Percentiles rank a stretch among this genome's conserved stretches.
Conservation (phyloP, 1,284 basidiomycete species). For the Melampsora abietis-canadensis region DNA sequence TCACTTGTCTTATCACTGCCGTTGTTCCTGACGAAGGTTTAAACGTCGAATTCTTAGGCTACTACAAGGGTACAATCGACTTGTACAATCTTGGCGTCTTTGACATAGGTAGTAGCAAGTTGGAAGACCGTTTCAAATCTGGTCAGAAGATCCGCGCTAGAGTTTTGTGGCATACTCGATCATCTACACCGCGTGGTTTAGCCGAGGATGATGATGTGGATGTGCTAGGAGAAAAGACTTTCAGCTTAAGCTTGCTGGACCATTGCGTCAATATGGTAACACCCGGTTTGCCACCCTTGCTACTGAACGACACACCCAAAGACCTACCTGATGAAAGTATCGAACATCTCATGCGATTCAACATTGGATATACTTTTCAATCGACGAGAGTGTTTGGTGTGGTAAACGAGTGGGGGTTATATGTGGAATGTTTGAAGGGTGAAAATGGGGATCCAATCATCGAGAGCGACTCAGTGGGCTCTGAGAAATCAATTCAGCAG, state of each 20-base stretch:
- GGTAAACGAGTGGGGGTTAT: slow-evolving; percentile 54
- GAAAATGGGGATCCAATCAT: slow-evolving; percentile 68
- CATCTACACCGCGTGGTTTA: slow-evolving; percentile 49
- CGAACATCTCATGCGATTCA: slow-evolving; percentile 35
- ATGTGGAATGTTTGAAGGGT: slow-evolving; percentile 48
- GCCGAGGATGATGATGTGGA: slow-evolving; percentile 24
- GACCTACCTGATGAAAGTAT: background rate
- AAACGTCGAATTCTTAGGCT: slow-evolving; percentile 85
- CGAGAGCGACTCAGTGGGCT: slow-evolving; percentile 52
- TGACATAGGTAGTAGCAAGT: slow-evolving; percentile 53
- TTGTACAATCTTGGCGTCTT: slow-evolving; percentile 67
- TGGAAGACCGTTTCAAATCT: slow-evolving; percentile 64
- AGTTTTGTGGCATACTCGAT: slow-evolving; percentile 75
- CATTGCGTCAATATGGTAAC: slow-evolving; percentile 65
- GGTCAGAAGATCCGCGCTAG: slow-evolving; percentile 85
- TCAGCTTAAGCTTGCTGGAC: slow-evolving; percentile 71
- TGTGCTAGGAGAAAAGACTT: slow-evolving; percentile 56
- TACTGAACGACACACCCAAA: slow-evolving; percentile 15
- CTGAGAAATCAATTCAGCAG: slow-evolving; percentile 56
- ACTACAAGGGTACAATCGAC: slow-evolving; percentile 89
- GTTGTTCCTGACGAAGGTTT: slow-evolving; percentile 68
- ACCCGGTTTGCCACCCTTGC: slow-evolving; percentile 36
- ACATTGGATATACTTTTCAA: slow-evolving; percentile 46
- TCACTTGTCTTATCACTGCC: slow-evolving; percentile 58
- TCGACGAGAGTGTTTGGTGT: slow-evolving; percentile 32